Conservation (phyloP, 202 grass and related monocot species). For the Hordeum pubiflorum region DNA sequence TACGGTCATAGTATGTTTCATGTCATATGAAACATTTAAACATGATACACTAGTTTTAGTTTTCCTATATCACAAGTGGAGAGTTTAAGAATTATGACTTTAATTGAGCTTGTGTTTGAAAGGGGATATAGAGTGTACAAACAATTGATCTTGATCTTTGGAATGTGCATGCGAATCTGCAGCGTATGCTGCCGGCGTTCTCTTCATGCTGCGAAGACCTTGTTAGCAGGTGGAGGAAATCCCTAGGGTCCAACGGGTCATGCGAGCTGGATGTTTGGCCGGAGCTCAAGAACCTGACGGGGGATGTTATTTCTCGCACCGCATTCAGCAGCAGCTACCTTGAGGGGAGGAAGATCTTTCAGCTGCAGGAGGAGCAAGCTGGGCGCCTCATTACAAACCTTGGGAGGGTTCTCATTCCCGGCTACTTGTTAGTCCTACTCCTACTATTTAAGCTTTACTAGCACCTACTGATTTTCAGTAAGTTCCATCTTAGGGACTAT, state of each 20-base stretch:
- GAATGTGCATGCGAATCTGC: background rate
- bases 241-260: slow-evolving; percentile 5
- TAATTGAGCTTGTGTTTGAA: no score
- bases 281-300: slow-evolving; percentile 43
- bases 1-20: background rate
- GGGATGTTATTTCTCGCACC: slow-evolving; percentile 55
- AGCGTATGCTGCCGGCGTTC: slow-evolving; percentile 60
- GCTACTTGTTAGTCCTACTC: slow-evolving; percentile 38
- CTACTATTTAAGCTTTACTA: background rate
- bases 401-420: slow-evolving; percentile 35
- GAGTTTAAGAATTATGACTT: no score
- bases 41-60: no score
- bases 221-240: slow-evolving; percentile 31
- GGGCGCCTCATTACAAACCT: slow-evolving; percentile 15
- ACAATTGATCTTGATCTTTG: background rate
- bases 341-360: slow-evolving; percentile 52
- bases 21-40: background rate
- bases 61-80: no score
- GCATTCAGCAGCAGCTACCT: slow-evolving; percentile 51
- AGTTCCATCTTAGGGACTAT: background rate
- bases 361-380: slow-evolving; percentile 42
- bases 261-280: slow-evolving; percentile 47
- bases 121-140: no score
- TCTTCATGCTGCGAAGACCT: slow-evolving; percentile 40
- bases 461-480: background rate